These are phyloP conservation scores for Calonectria montana DNA, from an alignment of 2,329 filamentous ascomycete genomes.

Conservation along the genomic window DNA sequence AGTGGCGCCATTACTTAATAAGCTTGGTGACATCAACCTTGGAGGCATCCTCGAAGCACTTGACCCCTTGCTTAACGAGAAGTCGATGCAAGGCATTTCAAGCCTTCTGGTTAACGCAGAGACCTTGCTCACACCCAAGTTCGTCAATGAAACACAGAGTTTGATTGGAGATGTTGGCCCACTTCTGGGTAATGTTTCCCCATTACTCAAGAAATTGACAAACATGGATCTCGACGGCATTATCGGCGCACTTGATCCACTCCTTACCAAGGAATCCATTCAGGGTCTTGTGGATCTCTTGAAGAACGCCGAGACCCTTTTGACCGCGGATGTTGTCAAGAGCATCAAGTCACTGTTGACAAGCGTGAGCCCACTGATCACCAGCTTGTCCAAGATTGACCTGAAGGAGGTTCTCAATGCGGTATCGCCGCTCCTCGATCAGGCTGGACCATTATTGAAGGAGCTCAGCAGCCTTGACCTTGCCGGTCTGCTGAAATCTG, in stretches of 20 bases:
- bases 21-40: conserved; percentile 45
- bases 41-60: conserved; percentile 45
- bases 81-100: conserved; percentile 43
- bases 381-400: conserved; percentile 45
- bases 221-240: conserved; percentile 49
- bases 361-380: conserved; percentile 29
- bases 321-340: conserved; percentile 34
- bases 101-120: conserved; percentile 45
- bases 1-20: conserved; percentile 37
- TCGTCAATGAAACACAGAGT: conserved; percentile 37
- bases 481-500: conserved; percentile 40
- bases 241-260: conserved; percentile 48
- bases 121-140: conserved; percentile 36
- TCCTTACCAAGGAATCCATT: conserved; percentile 49
- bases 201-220: conserved; percentile 39
- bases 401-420: conserved; percentile 33
- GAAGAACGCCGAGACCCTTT: conserved; percentile 46
- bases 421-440: conserved; percentile 38
- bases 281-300: conserved; percentile 46
- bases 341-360: conserved; percentile 25
- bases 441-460: conserved; percentile 50
- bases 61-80: conserved; percentile 41
- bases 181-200: conserved; percentile 39
- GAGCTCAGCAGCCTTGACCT: conserved; percentile 46
- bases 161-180: conserved; percentile 49